Percentiles rank a stretch among this genome's conserved stretches.
Evolutionary conservation across 352 stramenopile genomes (phyloP).

Genomic region (Phytopythium boreale): DNA sequence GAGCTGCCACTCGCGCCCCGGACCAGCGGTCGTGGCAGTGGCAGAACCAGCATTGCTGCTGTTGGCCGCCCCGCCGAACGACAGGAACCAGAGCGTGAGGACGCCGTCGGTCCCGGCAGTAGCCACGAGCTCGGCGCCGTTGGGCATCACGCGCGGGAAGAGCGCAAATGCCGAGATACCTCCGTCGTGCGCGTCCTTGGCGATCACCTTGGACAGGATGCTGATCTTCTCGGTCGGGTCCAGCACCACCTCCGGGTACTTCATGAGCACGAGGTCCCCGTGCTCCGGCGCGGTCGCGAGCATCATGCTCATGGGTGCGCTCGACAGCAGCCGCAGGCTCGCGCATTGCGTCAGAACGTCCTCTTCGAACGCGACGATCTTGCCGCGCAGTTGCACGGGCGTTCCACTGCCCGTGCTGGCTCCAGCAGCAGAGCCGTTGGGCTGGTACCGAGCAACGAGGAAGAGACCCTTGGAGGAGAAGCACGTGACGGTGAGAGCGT

Average conservation of each 20-base stretch:
- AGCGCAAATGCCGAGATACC: conserved; percentile 49
- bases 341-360: conserved; percentile 35
- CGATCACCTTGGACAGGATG: conserved; percentile 51
- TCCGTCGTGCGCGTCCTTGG: conserved; percentile 46
- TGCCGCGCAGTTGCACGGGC: conserved; percentile 27
- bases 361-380: conserved; percentile 47
- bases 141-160: conserved; percentile 36
- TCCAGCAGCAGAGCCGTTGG: conserved; percentile 4
- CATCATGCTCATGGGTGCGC: conserved; percentile 48
- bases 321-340: conserved; percentile 38
- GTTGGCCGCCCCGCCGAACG: conserved; percentile 20
- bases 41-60: neutral
- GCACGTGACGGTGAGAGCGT: conserved; percentile 52
- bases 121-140: conserved; percentile 54
- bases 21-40: neutral
- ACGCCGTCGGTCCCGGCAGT: conserved; percentile 60
- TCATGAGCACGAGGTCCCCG: conserved; percentile 47
- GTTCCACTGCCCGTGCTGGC: conserved; percentile 12
- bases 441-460: conserved; percentile 37
- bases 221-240: conserved; percentile 47
- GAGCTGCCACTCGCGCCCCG: conserved; percentile 28
- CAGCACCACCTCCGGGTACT: conserved; percentile 46
- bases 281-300: conserved; percentile 31
- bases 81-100: conserved; percentile 69
- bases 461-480: conserved; percentile 49